Conservation (phyloP, 176 grass and related monocot species). For the Zea luxurians region DNA sequence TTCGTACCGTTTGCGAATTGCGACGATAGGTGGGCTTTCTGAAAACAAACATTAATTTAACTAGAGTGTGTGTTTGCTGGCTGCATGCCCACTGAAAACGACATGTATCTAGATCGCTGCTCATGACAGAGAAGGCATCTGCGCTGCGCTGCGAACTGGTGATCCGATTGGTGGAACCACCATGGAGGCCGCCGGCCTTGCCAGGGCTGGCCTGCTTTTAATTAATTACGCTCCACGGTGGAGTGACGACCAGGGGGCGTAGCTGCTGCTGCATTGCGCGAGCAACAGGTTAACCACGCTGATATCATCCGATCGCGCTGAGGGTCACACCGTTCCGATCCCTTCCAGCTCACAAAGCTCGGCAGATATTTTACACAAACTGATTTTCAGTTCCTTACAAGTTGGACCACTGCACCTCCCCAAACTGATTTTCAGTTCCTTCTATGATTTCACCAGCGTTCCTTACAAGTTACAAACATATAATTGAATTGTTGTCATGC, state of each 20-base stretch:
- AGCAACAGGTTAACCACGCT: not conserved
- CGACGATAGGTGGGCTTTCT: conserved; percentile 1
- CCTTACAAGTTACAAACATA: conserved; percentile 31
- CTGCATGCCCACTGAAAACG: conserved; percentile 23
- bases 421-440: not conserved
- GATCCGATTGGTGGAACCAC: not conserved
- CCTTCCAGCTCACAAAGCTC: not conserved
- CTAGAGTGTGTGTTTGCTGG: not conserved
- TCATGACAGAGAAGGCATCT: not conserved
- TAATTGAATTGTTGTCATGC: conserved; percentile 21
- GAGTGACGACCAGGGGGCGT: not conserved
- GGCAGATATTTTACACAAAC: too few relatives aligned
- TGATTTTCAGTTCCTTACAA: not conserved
- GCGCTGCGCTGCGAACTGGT: not conserved
- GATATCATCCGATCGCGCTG: not conserved
- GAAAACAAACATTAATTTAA: not conserved
- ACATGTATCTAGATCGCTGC: not conserved
- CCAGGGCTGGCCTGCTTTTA: not conserved
- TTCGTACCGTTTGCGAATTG: conserved; percentile 19
- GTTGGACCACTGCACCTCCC: conserved; percentile 4
- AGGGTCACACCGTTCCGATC: conserved; percentile 8
- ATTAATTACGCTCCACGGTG: not conserved
- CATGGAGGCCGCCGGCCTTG: not conserved
- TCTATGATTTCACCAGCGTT: conserved; percentile 16
- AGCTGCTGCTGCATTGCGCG: not conserved